Evolutionary conservation across 306 rosid genomes (phyloP).

Genomic region (Luffa aegyptiaca): DNA sequence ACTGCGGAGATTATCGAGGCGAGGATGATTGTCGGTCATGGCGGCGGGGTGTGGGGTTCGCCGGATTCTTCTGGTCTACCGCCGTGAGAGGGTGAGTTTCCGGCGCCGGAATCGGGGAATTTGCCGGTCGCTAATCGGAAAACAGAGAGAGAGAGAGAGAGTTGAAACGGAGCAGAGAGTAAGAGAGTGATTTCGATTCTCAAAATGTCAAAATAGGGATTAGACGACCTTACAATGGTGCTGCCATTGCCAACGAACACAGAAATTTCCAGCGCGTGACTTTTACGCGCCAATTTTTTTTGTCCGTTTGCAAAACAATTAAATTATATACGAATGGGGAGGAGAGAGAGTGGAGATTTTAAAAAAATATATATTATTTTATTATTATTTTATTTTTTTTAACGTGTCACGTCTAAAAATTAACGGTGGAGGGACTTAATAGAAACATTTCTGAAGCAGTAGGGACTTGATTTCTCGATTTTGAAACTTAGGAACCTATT

Average conservation of each 20-base stretch:
- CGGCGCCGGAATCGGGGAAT: background rate
- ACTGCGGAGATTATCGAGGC: slow-evolving; percentile 11
- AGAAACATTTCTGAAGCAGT: no score
- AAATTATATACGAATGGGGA: background rate
- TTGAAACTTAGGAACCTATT: no score
- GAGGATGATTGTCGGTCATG: slow-evolving; percentile 10
- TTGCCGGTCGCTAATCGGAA: background rate
- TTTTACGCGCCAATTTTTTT: background rate
- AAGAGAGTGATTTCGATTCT: background rate
- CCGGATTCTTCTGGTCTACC: background rate
- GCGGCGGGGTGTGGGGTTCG: background rate
- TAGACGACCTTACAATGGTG: background rate
- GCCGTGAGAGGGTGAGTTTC: background rate
- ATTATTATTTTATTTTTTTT: no score
- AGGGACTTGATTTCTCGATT: no score
- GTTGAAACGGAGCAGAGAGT: slow-evolving; percentile 1
- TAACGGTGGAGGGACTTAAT: no score
- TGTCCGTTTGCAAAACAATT: background rate
- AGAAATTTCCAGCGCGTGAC: background rate
- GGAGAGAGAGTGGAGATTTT: no score
- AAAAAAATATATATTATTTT: no score
- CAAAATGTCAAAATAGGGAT: slow-evolving; percentile 2
- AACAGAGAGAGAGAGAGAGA: background rate
- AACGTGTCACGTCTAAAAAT: no score
- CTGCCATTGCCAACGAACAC: background rate